Evolutionary conservation across 2,329 filamentous ascomycete species (phyloP).

Genomic region (Acarospora socialis): DNA sequence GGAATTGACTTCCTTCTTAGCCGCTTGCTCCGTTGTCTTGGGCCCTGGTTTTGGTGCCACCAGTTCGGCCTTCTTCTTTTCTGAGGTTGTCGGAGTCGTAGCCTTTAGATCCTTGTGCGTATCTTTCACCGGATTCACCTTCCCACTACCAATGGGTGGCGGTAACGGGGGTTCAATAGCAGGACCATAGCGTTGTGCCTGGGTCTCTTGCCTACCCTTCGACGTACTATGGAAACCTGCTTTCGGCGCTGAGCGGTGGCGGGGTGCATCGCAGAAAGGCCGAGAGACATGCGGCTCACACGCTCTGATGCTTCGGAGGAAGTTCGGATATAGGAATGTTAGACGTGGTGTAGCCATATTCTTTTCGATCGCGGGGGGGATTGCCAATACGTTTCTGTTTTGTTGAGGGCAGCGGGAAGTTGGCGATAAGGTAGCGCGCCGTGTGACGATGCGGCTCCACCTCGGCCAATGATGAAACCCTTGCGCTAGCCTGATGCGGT

Average conservation of each 20-base stretch:
- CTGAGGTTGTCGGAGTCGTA: slow-evolving; percentile 5
- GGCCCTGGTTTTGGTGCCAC: slow-evolving; percentile 1
- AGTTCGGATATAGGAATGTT: slow-evolving; percentile 54
- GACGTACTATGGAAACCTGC: slow-evolving; percentile 25
- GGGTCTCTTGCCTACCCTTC: slow-evolving; percentile 24
- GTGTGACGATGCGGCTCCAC: too few species aligned
- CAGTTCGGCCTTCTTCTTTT: slow-evolving; percentile 7
- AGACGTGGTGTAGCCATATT: slow-evolving; percentile 48
- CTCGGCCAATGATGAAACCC: too few species aligned
- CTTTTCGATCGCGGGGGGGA: too few species aligned
- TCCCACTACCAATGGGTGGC: slow-evolving; percentile 16
- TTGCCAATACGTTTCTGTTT: too few species aligned
- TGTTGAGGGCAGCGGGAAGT: too few species aligned
- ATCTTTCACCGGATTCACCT: neutral
- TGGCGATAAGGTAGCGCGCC: too few species aligned
- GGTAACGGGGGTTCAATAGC: slow-evolving; percentile 29
- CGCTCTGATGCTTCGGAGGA: slow-evolving; percentile 43
- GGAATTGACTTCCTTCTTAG: slow-evolving; percentile 1
- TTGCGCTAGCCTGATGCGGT: too few species aligned
- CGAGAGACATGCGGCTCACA: slow-evolving; percentile 32
- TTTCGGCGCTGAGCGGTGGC: slow-evolving; percentile 17
- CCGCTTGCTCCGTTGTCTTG: slow-evolving; percentile 1
- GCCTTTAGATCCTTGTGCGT: slow-evolving; percentile 7
- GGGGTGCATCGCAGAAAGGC: slow-evolving; percentile 24
- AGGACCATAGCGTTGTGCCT: slow-evolving; percentile 32